These are phyloP conservation scores for Echites panduratus DNA, from an alignment of 257 asterid genomes.

Conservation along the genomic window DNA sequence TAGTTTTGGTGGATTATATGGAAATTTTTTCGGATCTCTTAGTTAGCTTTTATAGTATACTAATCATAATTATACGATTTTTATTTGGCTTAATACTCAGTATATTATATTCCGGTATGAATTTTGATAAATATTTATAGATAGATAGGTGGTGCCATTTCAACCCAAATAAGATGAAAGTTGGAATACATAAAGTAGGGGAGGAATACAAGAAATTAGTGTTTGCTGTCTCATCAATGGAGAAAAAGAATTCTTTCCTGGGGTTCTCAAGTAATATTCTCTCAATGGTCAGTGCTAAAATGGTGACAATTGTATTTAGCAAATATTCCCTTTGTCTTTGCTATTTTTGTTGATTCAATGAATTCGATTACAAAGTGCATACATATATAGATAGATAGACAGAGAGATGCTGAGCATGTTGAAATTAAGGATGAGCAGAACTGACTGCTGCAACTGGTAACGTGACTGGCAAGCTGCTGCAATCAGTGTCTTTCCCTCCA, in stretches of 20 bases:
- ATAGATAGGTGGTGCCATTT: too few species aligned
- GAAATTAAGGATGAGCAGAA: constrained; percentile 7
- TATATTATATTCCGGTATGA: too few species aligned
- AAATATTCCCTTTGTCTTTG: neutral
- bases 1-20: neutral
- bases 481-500: constrained; percentile 20
- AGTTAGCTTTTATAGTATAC: too few species aligned
- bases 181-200: too few species aligned
- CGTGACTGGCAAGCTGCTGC: constrained; percentile 13
- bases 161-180: too few species aligned
- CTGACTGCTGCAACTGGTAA: constrained; percentile 9
- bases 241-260: too few species aligned
- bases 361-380: neutral
- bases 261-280: neutral
- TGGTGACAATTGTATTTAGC: neutral
- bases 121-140: too few species aligned
- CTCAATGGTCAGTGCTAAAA: neutral
- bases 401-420: neutral
- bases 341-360: neutral
- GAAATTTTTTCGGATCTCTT: neutral
- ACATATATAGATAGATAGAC: neutral
- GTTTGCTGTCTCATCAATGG: too few species aligned
- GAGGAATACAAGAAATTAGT: too few species aligned
- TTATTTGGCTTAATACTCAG: too few species aligned
- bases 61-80: too few species aligned